Evolutionary conservation across 495 filamentous ascomycete genomes (phyloP), one percentile per base, ranked within the genome.

Genomic region (Clohesyomyces aquaticus): DNA sequence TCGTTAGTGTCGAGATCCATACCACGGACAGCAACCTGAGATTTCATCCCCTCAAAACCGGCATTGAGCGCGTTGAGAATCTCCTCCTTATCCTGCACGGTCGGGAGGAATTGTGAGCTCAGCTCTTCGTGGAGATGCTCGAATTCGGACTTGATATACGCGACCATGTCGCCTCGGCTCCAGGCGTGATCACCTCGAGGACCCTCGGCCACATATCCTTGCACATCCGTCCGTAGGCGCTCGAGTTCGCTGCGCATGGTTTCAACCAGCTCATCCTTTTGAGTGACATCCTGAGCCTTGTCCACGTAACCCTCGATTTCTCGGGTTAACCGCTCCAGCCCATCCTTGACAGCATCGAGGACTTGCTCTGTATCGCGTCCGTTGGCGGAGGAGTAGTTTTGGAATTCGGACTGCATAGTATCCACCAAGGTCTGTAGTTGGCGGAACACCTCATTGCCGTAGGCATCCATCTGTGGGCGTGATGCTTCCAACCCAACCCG

Each of bases 251-350:
- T 80, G 57, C 86, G 84, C 48, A 96, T 82, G 16, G 85, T 88
- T 11, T 87, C 84, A 69, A 93, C 83, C 53, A 94, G 87, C 65
- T 94, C 88, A 63, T 91, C 85, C 60, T 91, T 91, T 4, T 82
- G 82, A 0, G 87, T 79, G 1, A 83, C 80, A 68, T 88, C 88
- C 26, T 83, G 79, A 18, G 85, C 84, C 22, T 82, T 81, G 55
- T 88, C 86, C 22, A 91, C 87, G 60, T 93, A 93, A n/a, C 75
- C 77, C 74, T 94, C 90, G 56, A 96, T 90, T 49, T 93, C 87
- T 22, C 80, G 79, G n/a, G 89, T 85, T 3, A 97, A 82, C 51
- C 82, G 83, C 65, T 93, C 90, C 38, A 96, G 82, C 2, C 90
- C 90, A 72, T 95, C 91, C 71, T 89, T 92, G 59, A 93, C 84